phyloP scores from a whole-genome alignment of 2,329 filamentous ascomycete genomes.

The Cadophora luteo-olivacea region DNA sequence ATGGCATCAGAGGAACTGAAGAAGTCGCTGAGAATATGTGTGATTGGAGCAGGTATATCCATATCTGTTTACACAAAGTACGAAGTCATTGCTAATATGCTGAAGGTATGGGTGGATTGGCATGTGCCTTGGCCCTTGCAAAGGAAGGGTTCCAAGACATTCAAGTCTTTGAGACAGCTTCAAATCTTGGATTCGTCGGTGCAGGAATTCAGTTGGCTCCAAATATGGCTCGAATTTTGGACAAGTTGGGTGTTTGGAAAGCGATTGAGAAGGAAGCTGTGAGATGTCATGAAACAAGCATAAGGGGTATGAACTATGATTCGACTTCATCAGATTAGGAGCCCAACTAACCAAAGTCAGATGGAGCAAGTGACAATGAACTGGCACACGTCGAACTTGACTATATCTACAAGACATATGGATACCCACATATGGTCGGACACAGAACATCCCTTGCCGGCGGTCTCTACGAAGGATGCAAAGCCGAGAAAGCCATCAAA shows the following conservation, averaged over 20 bases:
- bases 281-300: slow-evolving; percentile 72
- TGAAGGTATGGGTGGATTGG: slow-evolving; percentile 79
- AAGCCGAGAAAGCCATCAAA: slow-evolving; percentile 64
- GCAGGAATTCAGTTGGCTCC: slow-evolving; percentile 86
- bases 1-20: slow-evolving; percentile 8
- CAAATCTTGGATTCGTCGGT: slow-evolving; percentile 79
- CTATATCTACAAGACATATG: slow-evolving; percentile 71
- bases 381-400: slow-evolving; percentile 73
- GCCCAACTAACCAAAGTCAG: slow-evolving; percentile 43
- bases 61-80: background rate
- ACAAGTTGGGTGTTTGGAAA: slow-evolving; percentile 74
- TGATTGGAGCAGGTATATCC: slow-evolving; percentile 25
- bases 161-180: slow-evolving; percentile 75
- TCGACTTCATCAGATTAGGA: background rate
- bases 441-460: slow-evolving; percentile 76
- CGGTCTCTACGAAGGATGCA: slow-evolving; percentile 74
- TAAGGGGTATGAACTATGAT: slow-evolving; percentile 58
- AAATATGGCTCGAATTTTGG: slow-evolving; percentile 80
- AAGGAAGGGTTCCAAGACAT: slow-evolving; percentile 78
- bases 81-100: slow-evolving; percentile 8
- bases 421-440: slow-evolving; percentile 80
- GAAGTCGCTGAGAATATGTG: slow-evolving; percentile 13
- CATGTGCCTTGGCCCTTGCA: slow-evolving; percentile 74
- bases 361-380: slow-evolving; percentile 72
- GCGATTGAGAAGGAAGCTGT: slow-evolving; percentile 75